phyloP scores from a whole-genome alignment of 2,329 filamentous ascomycete genomes.

The Pseudogymnoascus sp. region DNA sequence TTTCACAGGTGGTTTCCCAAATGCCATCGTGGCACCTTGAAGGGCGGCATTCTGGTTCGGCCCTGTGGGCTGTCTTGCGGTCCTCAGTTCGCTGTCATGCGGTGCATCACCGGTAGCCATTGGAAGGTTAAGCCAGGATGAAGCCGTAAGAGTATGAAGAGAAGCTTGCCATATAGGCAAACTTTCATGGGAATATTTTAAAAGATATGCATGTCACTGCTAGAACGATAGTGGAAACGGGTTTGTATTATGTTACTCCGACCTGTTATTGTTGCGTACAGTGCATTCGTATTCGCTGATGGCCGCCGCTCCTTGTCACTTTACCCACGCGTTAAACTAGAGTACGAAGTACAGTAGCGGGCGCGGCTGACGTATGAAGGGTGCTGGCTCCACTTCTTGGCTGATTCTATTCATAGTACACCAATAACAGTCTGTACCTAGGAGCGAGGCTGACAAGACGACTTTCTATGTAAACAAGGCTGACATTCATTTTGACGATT shows the following conservation, averaged over 20 bases:
- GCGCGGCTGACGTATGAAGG: background rate
- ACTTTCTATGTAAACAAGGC: background rate
- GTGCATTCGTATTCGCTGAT: background rate
- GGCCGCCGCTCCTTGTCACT: background rate
- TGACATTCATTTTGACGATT: background rate
- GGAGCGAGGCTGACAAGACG: background rate
- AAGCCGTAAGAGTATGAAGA: background rate
- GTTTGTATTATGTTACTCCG: background rate
- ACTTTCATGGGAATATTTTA: background rate
- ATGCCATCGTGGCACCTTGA: conserved; percentile 41
- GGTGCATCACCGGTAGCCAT: conserved; percentile 4
- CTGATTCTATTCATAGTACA: background rate
- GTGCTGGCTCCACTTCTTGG: background rate
- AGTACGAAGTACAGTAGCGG: background rate
- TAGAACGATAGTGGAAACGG: background rate
- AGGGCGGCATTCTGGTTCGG: conserved; percentile 37
- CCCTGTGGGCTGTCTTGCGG: background rate
- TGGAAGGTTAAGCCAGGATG: background rate
- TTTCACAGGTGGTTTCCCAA: conserved; percentile 36
- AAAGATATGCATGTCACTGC: conserved; percentile 2
- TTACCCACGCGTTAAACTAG: background rate
- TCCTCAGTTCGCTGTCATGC: background rate
- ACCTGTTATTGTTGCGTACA: background rate
- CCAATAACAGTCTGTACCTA: background rate
- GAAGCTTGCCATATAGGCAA: conserved; percentile 7